A percentile compares a stretch with the other conserved stretches of the same genome.
Conservation (phyloP, 2,329 filamentous ascomycete species). For the Botryotinia globosa region DNA sequence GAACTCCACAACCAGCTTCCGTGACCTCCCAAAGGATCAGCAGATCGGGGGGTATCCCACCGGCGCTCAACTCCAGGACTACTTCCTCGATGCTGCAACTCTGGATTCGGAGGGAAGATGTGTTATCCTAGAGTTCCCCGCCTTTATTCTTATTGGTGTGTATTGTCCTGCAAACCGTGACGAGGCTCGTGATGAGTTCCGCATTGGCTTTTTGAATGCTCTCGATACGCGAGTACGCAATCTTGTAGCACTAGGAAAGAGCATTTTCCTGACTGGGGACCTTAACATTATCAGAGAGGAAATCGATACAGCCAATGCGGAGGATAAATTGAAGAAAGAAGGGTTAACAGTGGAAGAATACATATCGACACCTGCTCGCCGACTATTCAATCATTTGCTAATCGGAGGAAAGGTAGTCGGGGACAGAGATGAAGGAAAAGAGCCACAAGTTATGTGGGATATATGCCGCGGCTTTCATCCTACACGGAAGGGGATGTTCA, state of each 20-base stretch:
- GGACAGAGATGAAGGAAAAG: slow-evolving; percentile 64
- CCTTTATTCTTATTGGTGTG: slow-evolving; percentile 88
- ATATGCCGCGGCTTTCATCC: slow-evolving; percentile 80
- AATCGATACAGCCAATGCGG: slow-evolving; percentile 72
- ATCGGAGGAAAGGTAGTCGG: slow-evolving; percentile 67
- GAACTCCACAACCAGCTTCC: slow-evolving; percentile 66
- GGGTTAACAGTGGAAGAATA: slow-evolving; percentile 68
- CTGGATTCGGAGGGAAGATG: slow-evolving; percentile 92
- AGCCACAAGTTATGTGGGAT: slow-evolving; percentile 75
- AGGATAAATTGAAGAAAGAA: slow-evolving; percentile 69
- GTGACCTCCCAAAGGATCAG: slow-evolving; percentile 68
- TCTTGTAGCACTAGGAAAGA: slow-evolving; percentile 73
- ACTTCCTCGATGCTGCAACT: slow-evolving; percentile 63
- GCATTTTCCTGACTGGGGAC: slow-evolving; percentile 82
- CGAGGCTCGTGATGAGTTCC: slow-evolving; percentile 77
- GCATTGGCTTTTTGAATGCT: slow-evolving; percentile 73
- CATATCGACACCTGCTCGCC: slow-evolving; percentile 66
- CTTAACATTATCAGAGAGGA: slow-evolving; percentile 68
- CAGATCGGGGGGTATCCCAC: slow-evolving; percentile 88
- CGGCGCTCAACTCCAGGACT: slow-evolving; percentile 60
- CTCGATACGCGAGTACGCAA: slow-evolving; percentile 85
- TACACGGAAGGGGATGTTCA: slow-evolving; percentile 84
- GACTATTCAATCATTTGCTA: slow-evolving; percentile 83
- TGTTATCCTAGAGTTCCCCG: slow-evolving; percentile 87
- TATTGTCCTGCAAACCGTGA: slow-evolving; percentile 91